phyloP scores from a whole-genome alignment of 2,329 filamentous ascomycete genomes.

The Westerdykella ornata region DNA sequence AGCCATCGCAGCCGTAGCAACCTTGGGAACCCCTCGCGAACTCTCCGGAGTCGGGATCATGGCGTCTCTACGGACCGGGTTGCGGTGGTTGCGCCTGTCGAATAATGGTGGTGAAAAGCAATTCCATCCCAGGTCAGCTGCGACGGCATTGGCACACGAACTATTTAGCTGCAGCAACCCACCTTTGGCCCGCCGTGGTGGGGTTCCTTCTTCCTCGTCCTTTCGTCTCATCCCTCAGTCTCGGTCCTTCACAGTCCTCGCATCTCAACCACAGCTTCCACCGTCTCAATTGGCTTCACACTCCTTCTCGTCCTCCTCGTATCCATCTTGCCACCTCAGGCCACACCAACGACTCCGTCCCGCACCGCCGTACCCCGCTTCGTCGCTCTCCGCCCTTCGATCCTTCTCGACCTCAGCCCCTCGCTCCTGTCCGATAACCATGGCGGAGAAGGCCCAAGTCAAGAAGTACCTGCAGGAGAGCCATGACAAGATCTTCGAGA shows the following conservation, averaged over 20 bases:
- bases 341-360: neutral
- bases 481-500: slow-evolving; percentile 62
- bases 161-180: neutral
- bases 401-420: neutral
- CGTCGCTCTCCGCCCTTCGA: neutral
- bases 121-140: neutral
- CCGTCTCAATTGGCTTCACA: slow-evolving; percentile 41
- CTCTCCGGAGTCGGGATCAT: neutral
- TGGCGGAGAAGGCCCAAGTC: slow-evolving; percentile 22
- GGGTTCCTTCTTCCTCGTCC: neutral
- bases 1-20: too few species aligned
- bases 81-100: neutral
- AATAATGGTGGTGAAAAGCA: neutral
- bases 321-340: too few species aligned
- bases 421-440: slow-evolving; percentile 7
- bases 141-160: neutral
- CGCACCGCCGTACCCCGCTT: neutral
- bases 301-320: too few species aligned
- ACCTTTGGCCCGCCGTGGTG: neutral
- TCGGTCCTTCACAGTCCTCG: neutral
- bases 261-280: slow-evolving; percentile 37
- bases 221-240: neutral
- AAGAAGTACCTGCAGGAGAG: slow-evolving; percentile 53
- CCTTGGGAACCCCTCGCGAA: too few species aligned
- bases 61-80: neutral